phyloP scores from a whole-genome alignment of 306 rosid genomes.

The Dalbergia cultrata region DNA sequence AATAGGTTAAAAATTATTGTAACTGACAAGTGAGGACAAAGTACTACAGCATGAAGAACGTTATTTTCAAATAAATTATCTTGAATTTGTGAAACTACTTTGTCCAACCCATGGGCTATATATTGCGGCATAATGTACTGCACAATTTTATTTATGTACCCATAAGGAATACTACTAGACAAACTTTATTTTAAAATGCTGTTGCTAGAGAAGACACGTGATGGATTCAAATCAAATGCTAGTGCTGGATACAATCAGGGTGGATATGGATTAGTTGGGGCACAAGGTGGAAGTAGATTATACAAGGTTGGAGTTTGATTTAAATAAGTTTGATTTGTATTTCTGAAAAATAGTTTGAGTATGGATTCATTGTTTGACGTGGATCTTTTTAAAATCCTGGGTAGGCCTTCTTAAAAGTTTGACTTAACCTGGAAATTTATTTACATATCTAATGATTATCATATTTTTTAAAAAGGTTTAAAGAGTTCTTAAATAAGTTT shows the following conservation, averaged over 20 bases:
- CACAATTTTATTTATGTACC: not conserved
- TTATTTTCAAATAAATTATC: constrained; percentile 31
- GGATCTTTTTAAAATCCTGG: no score
- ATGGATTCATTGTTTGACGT: no score
- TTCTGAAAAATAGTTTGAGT: no score
- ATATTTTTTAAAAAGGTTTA: no score
- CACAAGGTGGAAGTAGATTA: no score
- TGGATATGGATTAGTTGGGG: not conserved
- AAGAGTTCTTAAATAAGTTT: no score
- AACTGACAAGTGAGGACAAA: constrained; percentile 41
- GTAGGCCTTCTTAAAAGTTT: no score
- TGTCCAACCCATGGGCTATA: constrained; percentile 15
- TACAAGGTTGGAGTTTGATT: no score
- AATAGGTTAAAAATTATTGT: constrained; percentile 25
- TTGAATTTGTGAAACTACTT: constrained; percentile 13
- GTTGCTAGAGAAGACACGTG: constrained; percentile 25
- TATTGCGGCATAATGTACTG: not conserved
- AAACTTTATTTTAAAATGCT: not conserved
- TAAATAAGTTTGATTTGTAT: no score
- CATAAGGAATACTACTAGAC: not conserved
- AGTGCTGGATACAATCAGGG: not conserved
- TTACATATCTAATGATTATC: no score
- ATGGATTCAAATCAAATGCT: not conserved
- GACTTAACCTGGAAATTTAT: no score
- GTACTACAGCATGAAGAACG: constrained; percentile 25